phyloP scores from a whole-genome alignment of 1,284 basidiomycete species.

The Puccinia polysora region DNA sequence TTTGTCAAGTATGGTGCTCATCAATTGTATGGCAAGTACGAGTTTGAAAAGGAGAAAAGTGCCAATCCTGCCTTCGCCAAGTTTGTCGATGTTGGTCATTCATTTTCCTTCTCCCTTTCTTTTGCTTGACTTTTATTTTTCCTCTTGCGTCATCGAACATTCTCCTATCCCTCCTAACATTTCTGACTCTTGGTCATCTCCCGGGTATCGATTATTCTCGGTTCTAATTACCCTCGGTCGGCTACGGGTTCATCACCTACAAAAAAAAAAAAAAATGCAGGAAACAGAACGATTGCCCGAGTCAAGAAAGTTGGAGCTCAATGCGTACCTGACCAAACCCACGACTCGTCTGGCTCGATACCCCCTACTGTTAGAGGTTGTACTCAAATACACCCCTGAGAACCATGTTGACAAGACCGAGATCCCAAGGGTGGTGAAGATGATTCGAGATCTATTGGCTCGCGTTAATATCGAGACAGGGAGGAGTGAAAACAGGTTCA shows the following conservation, averaged over 20 bases:
- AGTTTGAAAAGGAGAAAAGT: conserved; percentile 97
- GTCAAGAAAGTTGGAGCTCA: conserved; percentile 92
- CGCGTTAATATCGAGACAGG: conserved; percentile 89
- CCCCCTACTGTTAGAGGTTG: conserved; percentile 85
- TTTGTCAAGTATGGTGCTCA: conserved; percentile 95
- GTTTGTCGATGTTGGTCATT: conserved; percentile 78
- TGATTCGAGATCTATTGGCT: conserved; percentile 75
- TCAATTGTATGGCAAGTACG: conserved; percentile 95
- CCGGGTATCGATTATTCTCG: background rate
- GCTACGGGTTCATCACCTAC: conserved; percentile 19
- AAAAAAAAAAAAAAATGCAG: conserved; percentile 57
- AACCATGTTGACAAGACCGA: conserved; percentile 80
- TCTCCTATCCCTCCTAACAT: background rate
- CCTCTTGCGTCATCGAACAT: background rate
- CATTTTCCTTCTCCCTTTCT: background rate
- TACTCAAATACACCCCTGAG: conserved; percentile 86
- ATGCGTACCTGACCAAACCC: conserved; percentile 96
- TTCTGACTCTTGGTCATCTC: background rate
- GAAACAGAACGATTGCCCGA: conserved; percentile 86
- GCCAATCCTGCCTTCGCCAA: conserved; percentile 86
- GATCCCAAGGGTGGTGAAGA: conserved; percentile 71
- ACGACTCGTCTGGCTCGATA: conserved; percentile 95
- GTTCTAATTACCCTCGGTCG: too few relatives aligned
- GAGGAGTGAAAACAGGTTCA: conserved; percentile 87
- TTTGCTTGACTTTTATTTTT: background rate